Percentiles rank a stretch among this genome's conserved stretches.
Conservation (phyloP, 164 flowering plant species). For the Chimonanthus praecox region DNA sequence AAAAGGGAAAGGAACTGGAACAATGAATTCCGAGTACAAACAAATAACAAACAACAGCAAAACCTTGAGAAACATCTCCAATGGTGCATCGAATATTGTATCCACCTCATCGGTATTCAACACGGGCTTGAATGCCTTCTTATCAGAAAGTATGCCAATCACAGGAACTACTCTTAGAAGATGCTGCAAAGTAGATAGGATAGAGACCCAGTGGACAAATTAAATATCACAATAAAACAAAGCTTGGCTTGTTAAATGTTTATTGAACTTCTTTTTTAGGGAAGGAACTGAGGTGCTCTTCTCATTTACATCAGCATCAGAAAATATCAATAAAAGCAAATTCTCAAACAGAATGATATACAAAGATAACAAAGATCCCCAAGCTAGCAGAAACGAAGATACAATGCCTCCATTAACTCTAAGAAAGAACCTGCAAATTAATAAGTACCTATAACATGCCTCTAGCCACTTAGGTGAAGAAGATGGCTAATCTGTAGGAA, state of each 20-base stretch:
- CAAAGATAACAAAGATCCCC: no score
- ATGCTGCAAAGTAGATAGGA: constrained; percentile 41
- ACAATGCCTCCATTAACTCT: no score
- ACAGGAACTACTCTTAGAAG: constrained; percentile 76
- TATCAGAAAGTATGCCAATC: constrained; percentile 66
- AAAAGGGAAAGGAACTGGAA: not conserved
- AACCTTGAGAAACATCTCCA: constrained; percentile 97
- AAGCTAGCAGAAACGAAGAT: no score
- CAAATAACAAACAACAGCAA: not conserved
- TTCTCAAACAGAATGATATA: no score
- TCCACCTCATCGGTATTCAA: constrained; percentile 79
- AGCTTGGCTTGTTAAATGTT: not conserved
- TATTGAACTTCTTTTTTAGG: no score
- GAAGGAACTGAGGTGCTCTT: no score
- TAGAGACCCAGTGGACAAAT: not conserved
- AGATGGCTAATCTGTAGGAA: no score
- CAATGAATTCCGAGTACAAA: not conserved
- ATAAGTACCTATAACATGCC: no score
- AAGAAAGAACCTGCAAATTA: no score
- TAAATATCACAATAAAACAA: constrained; percentile 4
- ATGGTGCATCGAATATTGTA: constrained; percentile 75
- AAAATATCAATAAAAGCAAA: no score
- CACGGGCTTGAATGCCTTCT: constrained; percentile 49
- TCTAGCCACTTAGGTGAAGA: no score
- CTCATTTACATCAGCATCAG: no score